Evolutionary conservation across 352 stramenopile species (phyloP).

Genomic region (Globisporangium rhizosaccharum): DNA sequence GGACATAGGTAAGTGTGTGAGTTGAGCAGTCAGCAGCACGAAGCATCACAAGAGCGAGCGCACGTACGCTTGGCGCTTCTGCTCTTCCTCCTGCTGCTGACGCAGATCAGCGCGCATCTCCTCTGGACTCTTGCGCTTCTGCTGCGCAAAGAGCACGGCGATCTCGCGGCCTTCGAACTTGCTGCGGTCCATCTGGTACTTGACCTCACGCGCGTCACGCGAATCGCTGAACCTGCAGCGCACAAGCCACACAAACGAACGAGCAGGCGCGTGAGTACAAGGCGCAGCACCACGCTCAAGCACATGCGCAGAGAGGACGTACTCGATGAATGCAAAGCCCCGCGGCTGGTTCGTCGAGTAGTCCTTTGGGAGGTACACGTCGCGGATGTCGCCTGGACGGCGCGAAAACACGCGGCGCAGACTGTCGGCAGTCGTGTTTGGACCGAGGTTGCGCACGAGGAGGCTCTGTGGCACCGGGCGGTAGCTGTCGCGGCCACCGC

Average conservation of each 20-base stretch:
- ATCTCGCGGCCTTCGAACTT: conserved; percentile 66
- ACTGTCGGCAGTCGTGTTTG: conserved; percentile 30
- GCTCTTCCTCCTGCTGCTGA: not conserved
- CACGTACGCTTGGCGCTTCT: conserved; percentile 10
- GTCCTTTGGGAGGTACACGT: conserved; percentile 67
- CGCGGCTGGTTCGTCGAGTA: conserved; percentile 44
- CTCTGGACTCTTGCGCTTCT: conserved; percentile 69
- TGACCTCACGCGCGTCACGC: conserved; percentile 58
- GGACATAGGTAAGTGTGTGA: not conserved
- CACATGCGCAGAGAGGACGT: conserved; percentile 4
- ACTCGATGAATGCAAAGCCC: conserved; percentile 84
- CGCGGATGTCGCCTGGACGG: conserved; percentile 42
- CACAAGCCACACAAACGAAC: too few species aligned
- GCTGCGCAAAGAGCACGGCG: conserved; percentile 71
- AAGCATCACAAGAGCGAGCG: not conserved
- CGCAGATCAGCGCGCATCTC: conserved; percentile 44
- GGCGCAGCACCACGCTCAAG: not conserved
- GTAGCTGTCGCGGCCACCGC: conserved; percentile 5
- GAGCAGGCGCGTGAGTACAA: not conserved
- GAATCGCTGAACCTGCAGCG: conserved; percentile 42
- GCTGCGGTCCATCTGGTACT: conserved; percentile 70
- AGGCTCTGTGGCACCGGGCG: conserved; percentile 36
- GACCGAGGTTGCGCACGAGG: conserved; percentile 43
- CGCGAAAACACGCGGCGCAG: conserved; percentile 47
- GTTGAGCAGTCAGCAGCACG: not conserved